Evolutionary conservation across 305 asterid species (phyloP).

Genomic region (Fraxinus sp.): DNA sequence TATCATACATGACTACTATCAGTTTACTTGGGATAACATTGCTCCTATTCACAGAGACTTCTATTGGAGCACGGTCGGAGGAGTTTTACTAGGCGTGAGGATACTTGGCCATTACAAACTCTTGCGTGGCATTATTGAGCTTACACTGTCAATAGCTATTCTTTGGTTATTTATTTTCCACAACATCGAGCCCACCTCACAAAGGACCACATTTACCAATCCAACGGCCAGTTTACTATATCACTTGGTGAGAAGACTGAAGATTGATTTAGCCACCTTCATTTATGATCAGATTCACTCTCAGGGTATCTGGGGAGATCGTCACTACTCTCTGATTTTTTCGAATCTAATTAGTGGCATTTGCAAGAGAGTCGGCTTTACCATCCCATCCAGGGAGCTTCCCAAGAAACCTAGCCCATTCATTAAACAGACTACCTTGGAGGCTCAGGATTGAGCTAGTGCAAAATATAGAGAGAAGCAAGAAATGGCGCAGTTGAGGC

Average conservation of each 20-base stretch:
- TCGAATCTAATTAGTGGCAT: no score
- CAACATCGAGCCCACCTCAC: background rate
- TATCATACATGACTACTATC: background rate
- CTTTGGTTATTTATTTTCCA: background rate
- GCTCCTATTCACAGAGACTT: background rate
- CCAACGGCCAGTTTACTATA: background rate
- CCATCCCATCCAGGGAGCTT: no score
- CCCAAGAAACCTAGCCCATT: no score
- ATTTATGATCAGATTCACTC: no score
- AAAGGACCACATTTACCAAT: background rate
- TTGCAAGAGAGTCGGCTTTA: no score
- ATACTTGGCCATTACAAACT: background rate
- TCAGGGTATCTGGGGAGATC: no score
- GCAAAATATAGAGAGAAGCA: no score
- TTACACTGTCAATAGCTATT: background rate
- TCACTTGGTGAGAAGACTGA: background rate
- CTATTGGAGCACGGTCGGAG: background rate
- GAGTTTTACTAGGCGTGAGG: background rate
- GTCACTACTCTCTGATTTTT: no score
- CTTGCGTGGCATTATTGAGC: background rate
- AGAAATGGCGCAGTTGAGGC: no score
- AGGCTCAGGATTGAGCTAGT: no score
- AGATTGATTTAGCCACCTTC: no score
- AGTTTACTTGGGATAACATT: background rate
- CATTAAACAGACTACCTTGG: no score